Conservation (phyloP, 1,284 basidiomycete genomes). For the Apiotrichum laibachii region DNA sequence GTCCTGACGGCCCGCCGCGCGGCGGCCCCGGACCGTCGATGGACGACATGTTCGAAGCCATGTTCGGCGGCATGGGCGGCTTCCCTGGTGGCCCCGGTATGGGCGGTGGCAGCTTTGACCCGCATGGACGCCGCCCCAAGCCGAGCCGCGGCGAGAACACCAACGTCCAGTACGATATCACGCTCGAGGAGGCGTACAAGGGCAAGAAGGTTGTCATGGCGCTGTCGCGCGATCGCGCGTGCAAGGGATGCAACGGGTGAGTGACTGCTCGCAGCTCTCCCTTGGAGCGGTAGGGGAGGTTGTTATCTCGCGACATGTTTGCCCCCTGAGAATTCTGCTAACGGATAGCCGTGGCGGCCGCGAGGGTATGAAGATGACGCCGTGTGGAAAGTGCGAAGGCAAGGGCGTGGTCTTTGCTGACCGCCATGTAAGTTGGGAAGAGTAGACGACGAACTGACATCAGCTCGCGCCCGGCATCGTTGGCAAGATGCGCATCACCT, state of each 20-base stretch:
- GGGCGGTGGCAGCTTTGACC: slow-evolving; percentile 44
- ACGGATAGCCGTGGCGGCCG: slow-evolving; percentile 20
- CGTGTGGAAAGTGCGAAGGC: slow-evolving; percentile 78
- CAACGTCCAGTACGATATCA: slow-evolving; percentile 76
- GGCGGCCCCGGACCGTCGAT: slow-evolving; percentile 54
- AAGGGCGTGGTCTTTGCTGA: slow-evolving; percentile 53
- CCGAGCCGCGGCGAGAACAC: slow-evolving; percentile 62
- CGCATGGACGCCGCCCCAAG: slow-evolving; percentile 46
- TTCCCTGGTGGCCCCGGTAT: slow-evolving; percentile 23
- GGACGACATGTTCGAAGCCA: slow-evolving; percentile 66
- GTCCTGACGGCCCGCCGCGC: slow-evolving; percentile 58
- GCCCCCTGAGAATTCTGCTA: neutral
- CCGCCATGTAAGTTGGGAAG: slow-evolving; percentile 40
- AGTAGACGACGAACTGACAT: slow-evolving; percentile 2
- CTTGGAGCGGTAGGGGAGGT: neutral
- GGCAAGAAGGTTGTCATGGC: slow-evolving; percentile 87
- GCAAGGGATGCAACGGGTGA: slow-evolving; percentile 75
- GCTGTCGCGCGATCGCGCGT: slow-evolving; percentile 80
- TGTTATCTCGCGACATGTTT: neutral
- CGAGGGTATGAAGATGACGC: slow-evolving; percentile 68
- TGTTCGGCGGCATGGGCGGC: slow-evolving; percentile 62
- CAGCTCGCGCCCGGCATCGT: slow-evolving; percentile 51
- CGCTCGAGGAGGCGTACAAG: slow-evolving; percentile 87
- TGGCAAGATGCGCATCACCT: slow-evolving; percentile 57
- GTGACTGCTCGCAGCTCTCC: slow-evolving; percentile 3